Base-by-base conservation (phyloP, 1,284 basidiomycete species). In the Ustilago loliicola region DNA sequence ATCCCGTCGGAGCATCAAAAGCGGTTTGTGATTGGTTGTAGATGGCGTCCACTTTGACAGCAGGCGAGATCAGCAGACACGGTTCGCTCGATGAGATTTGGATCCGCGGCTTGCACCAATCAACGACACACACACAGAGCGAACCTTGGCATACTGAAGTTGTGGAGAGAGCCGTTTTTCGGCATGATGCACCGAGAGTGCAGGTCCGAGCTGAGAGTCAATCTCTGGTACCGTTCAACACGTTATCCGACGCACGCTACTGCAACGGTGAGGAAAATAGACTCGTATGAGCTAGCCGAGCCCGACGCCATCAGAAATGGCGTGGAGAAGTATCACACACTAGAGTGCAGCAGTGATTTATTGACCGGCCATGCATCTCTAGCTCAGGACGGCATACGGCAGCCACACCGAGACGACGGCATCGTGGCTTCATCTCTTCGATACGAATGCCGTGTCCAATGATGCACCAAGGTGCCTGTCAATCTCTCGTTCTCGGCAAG, bases 21-120 rank as follows among this genome's bases (percentile, higher is more conserved):
- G n/a, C 23, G 45, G n/a, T 10, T 47, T 47, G 45, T 47, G 45
- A 47, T 47, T 47, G 45, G 45, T 23, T 47, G 45, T 10, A 47
- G 45, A 47, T 47, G 45, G 45, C 45, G 45, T 23, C 45, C n/a
- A 47, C 45, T 21, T 47, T 42, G 40, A 21, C 9, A 10, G 17
- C 4, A 42, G 32, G 7, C 9, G 40, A 50, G 48, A 50, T 27
- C 23, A 21, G 11, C 21, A 27, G 48, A 21, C n/a, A 21, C 21
- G 23, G 7, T 13, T 42, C 40, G 6, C 48, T 17, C 50, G 50
- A 51, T 29, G 29, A 32, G 27, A 51, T 29, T 25, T 51, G 50
- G 50, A 30, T 30, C 50, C 27, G 50, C 50, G 15, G 50, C n/a
- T 30, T 27, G 50, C 48, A 50, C n/a, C 15, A 50, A 21, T 42